phyloP scores from a whole-genome alignment of 1,139 yeast species.

The Debaryomyces singareniensis region DNA sequence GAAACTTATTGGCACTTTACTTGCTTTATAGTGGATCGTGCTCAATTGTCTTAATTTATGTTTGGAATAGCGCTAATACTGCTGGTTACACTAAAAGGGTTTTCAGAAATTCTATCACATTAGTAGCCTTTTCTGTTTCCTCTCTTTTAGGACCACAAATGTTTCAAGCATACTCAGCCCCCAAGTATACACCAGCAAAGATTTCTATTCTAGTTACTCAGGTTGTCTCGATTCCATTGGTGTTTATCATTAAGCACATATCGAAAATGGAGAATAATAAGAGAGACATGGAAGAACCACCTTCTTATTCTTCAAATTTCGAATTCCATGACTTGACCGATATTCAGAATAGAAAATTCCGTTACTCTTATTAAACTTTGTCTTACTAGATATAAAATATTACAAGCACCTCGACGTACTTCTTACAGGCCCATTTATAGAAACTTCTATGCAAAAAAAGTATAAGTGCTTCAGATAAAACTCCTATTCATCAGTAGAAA shows the following conservation, averaged over 20 bases:
- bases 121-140: slow-evolving; percentile 32
- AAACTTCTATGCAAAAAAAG: too few relatives aligned
- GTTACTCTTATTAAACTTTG: slow-evolving; percentile 20
- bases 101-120: slow-evolving; percentile 22
- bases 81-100: slow-evolving; percentile 31
- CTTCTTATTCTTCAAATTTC: slow-evolving; percentile 13
- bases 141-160: slow-evolving; percentile 36
- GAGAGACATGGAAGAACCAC: slow-evolving; percentile 13
- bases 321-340: slow-evolving; percentile 34
- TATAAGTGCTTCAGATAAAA: too few relatives aligned
- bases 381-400: too few relatives aligned
- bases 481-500: too few relatives aligned
- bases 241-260: slow-evolving; percentile 18
- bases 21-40: slow-evolving; percentile 31
- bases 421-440: too few relatives aligned
- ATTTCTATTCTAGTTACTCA: slow-evolving; percentile 27
- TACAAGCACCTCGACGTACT: too few relatives aligned
- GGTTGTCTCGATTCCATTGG: slow-evolving; percentile 25
- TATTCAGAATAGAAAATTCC: slow-evolving; percentile 25
- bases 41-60: slow-evolving; percentile 26
- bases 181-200: slow-evolving; percentile 31
- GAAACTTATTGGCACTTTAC: slow-evolving; percentile 30
- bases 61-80: slow-evolving; percentile 31
- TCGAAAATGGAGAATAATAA: slow-evolving; percentile 19
- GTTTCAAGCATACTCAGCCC: slow-evolving; percentile 21